phyloP scores from a whole-genome alignment of 2,329 filamentous ascomycete species.

The Eurotiales sp. region DNA sequence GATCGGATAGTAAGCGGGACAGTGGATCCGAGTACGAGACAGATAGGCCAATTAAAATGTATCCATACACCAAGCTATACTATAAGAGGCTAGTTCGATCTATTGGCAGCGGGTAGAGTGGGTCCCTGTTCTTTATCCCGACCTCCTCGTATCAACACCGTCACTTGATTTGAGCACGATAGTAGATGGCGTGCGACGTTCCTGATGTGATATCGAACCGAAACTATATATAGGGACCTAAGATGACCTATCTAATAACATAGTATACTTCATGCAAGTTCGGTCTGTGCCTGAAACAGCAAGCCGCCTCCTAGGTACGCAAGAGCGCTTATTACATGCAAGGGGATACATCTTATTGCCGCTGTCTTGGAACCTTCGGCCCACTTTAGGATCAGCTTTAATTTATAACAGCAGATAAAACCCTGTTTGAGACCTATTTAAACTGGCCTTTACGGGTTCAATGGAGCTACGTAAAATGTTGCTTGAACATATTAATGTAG shows the following conservation, averaged over 20 bases:
- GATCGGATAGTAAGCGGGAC: background rate
- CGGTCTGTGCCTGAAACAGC: background rate
- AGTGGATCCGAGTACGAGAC: background rate
- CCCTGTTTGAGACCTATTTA: too few relatives aligned
- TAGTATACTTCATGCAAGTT: too few relatives aligned
- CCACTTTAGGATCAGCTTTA: background rate
- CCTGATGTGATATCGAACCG: background rate
- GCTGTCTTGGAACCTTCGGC: background rate
- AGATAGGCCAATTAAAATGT: background rate
- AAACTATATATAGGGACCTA: too few relatives aligned
- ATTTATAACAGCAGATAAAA: too few relatives aligned
- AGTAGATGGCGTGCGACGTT: background rate
- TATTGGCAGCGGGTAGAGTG: background rate
- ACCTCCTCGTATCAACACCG: constrained; percentile 2
- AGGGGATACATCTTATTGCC: constrained; percentile 5
- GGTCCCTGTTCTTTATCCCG: constrained; percentile 3
- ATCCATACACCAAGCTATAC: background rate
- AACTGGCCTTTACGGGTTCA: background rate
- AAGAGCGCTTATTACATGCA: background rate
- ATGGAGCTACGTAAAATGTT: background rate
- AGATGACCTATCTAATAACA: too few relatives aligned
- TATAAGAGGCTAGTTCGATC: background rate
- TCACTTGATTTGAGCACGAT: background rate
- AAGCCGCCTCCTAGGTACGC: background rate
- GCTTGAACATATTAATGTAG: too few relatives aligned